phyloP scores from a whole-genome alignment of 2,329 filamentous ascomycete species.

The Hymenoscyphus salicellus region DNA sequence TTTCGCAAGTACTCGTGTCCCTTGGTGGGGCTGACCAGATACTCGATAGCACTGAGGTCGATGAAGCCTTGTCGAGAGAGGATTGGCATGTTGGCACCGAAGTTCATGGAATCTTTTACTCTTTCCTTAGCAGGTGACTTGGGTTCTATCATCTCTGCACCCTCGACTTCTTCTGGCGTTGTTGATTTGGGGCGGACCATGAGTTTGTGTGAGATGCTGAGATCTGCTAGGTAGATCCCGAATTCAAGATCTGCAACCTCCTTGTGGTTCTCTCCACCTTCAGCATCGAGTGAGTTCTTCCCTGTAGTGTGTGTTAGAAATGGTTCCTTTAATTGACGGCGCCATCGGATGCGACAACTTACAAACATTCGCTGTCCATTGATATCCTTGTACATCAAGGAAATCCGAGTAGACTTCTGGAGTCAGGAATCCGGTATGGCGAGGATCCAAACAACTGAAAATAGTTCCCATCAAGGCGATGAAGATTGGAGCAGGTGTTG shows the following conservation, averaged over 20 bases:
- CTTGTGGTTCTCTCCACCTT: conserved; percentile 18
- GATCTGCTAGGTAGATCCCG: conserved; percentile 22
- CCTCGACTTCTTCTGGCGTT: neutral
- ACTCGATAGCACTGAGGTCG: conserved; percentile 38
- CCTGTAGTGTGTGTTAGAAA: conserved; percentile 17
- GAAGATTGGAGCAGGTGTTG: conserved; percentile 24
- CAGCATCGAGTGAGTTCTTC: conserved; percentile 21
- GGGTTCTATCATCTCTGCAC: neutral
- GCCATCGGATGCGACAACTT: conserved; percentile 11
- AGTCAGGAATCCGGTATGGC: conserved; percentile 24
- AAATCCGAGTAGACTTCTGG: conserved; percentile 28
- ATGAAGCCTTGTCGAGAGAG: conserved; percentile 62
- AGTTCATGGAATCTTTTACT: conserved; percentile 20
- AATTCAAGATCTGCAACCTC: conserved; percentile 29
- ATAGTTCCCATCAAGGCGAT: conserved; percentile 29
- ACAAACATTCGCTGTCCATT: conserved; percentile 25
- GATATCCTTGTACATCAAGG: conserved; percentile 25
- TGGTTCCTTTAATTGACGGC: no score
- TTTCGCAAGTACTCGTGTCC: conserved; percentile 19
- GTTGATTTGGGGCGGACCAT: conserved; percentile 10
- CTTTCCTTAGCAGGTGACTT: conserved; percentile 15
- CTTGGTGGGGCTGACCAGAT: conserved; percentile 21
- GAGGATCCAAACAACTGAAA: conserved; percentile 26
- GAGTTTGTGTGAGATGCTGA: conserved; percentile 25
- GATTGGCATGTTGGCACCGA: conserved; percentile 39